phyloP scores from a whole-genome alignment of 208 protist genomes.

The Trichomonas vaginalis region DNA sequence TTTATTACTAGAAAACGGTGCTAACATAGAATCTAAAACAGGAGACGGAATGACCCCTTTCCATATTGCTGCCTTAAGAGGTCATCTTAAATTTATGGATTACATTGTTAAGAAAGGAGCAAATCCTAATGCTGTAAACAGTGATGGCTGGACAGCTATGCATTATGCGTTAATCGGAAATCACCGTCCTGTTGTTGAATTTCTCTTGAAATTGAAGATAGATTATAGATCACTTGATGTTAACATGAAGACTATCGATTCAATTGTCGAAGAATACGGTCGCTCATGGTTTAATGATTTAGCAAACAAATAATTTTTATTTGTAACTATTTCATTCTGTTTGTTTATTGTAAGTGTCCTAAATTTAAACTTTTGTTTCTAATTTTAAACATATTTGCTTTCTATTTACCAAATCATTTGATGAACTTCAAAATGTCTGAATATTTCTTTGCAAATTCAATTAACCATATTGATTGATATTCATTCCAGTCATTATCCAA shows the following conservation, averaged over 20 bases:
- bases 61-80: background rate
- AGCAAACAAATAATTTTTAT: background rate
- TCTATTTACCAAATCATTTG: too few species aligned
- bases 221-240: background rate
- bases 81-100: background rate
- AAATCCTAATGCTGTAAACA: background rate
- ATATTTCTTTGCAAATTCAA: too few species aligned
- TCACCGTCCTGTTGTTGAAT: background rate
- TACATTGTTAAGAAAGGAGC: background rate
- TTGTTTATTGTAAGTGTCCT: too few species aligned
- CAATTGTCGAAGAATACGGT: background rate
- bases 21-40: background rate
- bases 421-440: too few species aligned
- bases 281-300: background rate
- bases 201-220: background rate
- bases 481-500: too few species aligned
- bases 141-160: background rate
- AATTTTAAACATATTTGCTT: too few species aligned
- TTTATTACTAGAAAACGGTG: background rate
- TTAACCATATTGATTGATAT: too few species aligned
- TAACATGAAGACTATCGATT: background rate
- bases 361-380: too few species aligned
- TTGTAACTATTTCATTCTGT: too few species aligned
- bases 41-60: background rate
- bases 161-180: background rate